Conservation (phyloP, 345 rosid species). For the Zanthoxylum bungeanum region DNA sequence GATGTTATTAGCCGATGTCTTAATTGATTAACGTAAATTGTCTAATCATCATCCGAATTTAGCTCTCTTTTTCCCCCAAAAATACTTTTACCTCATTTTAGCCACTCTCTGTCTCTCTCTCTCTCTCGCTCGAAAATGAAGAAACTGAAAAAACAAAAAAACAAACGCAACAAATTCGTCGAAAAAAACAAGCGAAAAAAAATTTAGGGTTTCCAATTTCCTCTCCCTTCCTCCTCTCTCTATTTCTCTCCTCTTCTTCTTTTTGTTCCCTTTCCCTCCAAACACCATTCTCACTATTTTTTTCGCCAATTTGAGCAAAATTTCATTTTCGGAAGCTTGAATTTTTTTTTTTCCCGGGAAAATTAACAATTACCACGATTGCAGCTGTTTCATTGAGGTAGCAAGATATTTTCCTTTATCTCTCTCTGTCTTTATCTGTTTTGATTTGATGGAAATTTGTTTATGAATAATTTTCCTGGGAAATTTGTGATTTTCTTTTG, state of each 20-base stretch:
- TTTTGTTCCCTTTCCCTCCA: slow-evolving; percentile 38
- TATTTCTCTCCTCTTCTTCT: no score
- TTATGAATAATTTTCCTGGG: neutral
- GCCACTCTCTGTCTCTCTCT: no score
- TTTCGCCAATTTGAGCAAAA: neutral
- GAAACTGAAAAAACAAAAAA: neutral
- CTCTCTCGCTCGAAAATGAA: slow-evolving; percentile 10
- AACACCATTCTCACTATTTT: neutral
- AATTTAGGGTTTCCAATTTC: slow-evolving; percentile 27
- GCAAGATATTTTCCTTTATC: neutral
- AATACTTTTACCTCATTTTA: no score
- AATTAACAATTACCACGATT: neutral
- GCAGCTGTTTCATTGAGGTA: slow-evolving; percentile 19
- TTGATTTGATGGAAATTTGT: neutral
- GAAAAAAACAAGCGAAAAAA: neutral
- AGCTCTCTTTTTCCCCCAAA: no score
- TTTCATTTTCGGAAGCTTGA: neutral
- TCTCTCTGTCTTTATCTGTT: neutral
- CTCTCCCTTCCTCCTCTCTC: neutral
- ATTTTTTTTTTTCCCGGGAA: slow-evolving; percentile 27
- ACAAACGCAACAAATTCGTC: neutral
- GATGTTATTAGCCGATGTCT: no score
- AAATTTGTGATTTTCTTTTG: neutral
- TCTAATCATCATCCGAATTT: no score
- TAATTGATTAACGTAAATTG: no score